Conservation (phyloP, 805 yeast species). For the Lipomyces kockii region DNA sequence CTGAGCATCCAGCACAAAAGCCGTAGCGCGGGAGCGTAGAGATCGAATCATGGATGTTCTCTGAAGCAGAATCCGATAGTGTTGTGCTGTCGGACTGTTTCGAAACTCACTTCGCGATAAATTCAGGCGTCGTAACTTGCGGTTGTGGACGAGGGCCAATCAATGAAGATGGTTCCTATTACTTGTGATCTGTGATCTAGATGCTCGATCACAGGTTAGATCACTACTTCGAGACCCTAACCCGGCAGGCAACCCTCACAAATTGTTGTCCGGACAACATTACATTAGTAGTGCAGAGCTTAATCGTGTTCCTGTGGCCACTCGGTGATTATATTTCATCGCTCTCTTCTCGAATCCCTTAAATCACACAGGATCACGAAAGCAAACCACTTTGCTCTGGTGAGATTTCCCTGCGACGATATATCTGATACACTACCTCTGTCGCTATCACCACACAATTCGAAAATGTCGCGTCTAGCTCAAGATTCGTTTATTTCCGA, state of each 20-base stretch:
- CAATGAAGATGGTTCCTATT: not conserved
- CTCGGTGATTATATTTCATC: not conserved
- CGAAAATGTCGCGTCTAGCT: slow-evolving; percentile 33
- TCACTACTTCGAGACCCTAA: not conserved
- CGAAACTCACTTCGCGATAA: not conserved
- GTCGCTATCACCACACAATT: not conserved
- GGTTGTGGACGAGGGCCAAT: not conserved
- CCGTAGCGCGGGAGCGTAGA: slow-evolving; percentile 15
- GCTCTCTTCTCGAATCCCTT: not conserved
- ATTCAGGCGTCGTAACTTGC: not conserved
- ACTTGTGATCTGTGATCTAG: not conserved
- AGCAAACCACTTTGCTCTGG: not conserved
- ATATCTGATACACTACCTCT: not conserved
- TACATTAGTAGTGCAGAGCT: not conserved
- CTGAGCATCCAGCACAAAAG: not conserved
- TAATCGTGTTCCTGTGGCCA: not conserved
- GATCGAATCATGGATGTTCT: slow-evolving; percentile 15
- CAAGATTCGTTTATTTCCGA: slow-evolving; percentile 56
- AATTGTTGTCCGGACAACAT: no score
- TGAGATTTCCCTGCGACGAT: not conserved
- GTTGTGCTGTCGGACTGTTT: not conserved
- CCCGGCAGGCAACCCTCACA: no score
- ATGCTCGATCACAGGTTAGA: not conserved
- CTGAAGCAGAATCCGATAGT: not conserved
- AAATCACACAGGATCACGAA: not conserved